These are phyloP conservation scores for Fusarium multiceps DNA, from an alignment of 2,329 filamentous ascomycete species.

Conservation along the genomic window DNA sequence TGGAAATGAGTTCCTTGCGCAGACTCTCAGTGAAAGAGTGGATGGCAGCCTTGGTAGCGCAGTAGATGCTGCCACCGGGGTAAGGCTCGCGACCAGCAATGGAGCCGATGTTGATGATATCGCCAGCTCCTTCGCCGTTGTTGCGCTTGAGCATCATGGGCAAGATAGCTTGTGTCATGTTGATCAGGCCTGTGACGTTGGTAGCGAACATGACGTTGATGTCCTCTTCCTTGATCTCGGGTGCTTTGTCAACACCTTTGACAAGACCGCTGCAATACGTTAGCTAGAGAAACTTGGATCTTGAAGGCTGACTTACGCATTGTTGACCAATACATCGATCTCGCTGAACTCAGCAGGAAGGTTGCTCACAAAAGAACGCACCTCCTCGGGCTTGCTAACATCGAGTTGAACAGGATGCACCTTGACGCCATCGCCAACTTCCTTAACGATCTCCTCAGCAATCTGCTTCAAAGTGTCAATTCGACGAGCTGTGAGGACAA, in stretches of 20 bases:
- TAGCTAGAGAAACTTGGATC: neutral
- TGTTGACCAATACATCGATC: conserved; percentile 92
- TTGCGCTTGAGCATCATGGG: conserved; percentile 81
- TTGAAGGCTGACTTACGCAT: conserved; percentile 73
- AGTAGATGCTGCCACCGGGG: conserved; percentile 88
- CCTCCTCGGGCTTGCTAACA: conserved; percentile 80
- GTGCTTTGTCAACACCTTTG: conserved; percentile 86
- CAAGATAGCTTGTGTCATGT: conserved; percentile 92
- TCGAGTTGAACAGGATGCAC: conserved; percentile 86
- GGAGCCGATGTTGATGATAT: conserved; percentile 94
- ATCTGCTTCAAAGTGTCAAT: conserved; percentile 81
- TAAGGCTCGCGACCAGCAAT: conserved; percentile 93
- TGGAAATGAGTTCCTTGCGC: conserved; percentile 82
- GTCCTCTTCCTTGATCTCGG: conserved; percentile 85
- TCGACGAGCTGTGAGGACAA: conserved; percentile 87
- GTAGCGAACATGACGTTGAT: conserved; percentile 89
- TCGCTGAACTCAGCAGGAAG: conserved; percentile 85
- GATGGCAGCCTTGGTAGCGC: conserved; percentile 89
- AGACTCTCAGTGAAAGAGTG: conserved; percentile 84
- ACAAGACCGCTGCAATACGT: conserved; percentile 76
- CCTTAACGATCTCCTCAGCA: conserved; percentile 77
- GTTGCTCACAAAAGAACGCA: conserved; percentile 75
- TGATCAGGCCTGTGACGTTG: conserved; percentile 94
- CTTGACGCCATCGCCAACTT: conserved; percentile 82
- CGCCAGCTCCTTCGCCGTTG: conserved; percentile 78